Evolutionary conservation across 257 asterid genomes (phyloP).

Genomic region (Solanum sitiens): DNA sequence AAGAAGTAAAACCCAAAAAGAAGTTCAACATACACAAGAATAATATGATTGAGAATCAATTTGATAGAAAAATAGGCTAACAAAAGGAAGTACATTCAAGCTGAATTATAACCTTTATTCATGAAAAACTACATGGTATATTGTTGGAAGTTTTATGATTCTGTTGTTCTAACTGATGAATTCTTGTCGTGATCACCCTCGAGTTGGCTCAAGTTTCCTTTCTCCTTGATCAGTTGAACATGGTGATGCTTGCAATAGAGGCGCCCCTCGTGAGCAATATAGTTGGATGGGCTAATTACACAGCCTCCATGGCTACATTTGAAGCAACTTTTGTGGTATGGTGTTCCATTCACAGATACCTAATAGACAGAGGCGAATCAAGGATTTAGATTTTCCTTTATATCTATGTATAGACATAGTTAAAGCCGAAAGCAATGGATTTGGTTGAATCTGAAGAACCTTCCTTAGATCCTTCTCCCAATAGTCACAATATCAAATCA

Average conservation of each 20-base stretch:
- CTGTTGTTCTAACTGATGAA: conserved; percentile 10
- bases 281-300: conserved; percentile 80
- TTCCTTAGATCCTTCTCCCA: not conserved
- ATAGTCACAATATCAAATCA: not conserved
- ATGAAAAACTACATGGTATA: not conserved
- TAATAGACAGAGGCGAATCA: conserved; percentile 9
- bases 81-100: not conserved
- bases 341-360: conserved; percentile 81
- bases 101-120: not conserved
- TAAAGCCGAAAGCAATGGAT: not conserved
- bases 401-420: not conserved
- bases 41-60: not conserved
- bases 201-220: conserved; percentile 93
- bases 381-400: not conserved
- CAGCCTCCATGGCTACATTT: conserved; percentile 92
- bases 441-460: not conserved
- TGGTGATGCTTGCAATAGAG: conserved; percentile 98
- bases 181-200: conserved; percentile 58
- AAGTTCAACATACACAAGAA: not conserved
- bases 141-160: not conserved
- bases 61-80: not conserved
- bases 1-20: not conserved
- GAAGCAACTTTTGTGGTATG: conserved; percentile 91
- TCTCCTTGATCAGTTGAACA: conserved; percentile 89
- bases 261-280: conserved; percentile 84